These are phyloP conservation scores for Alliaria petiolata DNA, from an alignment of 345 rosid genomes.

Conservation along the genomic window DNA sequence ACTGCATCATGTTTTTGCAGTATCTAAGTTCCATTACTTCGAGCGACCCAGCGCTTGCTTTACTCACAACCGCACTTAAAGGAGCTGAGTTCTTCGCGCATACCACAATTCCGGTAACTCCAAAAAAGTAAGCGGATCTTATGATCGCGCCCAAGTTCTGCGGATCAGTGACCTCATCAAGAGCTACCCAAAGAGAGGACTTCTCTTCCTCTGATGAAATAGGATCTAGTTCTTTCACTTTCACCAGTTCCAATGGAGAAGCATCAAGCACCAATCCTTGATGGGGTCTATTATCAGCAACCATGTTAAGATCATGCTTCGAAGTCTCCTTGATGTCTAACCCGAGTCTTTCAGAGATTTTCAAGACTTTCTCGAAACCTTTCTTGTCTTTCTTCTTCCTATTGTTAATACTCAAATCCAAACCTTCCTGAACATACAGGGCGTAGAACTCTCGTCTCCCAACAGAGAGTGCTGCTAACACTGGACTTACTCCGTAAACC, in stretches of 20 bases:
- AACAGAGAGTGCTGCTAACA: conserved; percentile 79
- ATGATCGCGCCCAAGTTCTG: conserved; percentile 93
- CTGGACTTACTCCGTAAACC: conserved; percentile 94
- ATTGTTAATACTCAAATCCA: conserved; percentile 67
- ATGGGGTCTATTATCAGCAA: conserved; percentile 84
- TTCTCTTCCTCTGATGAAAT: conserved; percentile 48
- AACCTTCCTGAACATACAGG: conserved; percentile 84
- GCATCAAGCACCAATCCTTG: conserved; percentile 94
- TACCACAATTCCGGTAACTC: conserved; percentile 80
- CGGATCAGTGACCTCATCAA: conserved; percentile 94
- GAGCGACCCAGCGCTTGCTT: conserved; percentile 95
- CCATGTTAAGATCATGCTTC: conserved; percentile 93
- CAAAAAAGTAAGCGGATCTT: conserved; percentile 95
- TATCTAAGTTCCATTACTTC: conserved; percentile 92
- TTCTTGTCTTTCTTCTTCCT: conserved; percentile 91
- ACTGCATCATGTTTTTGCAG: conserved; percentile 99
- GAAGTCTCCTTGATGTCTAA: conserved; percentile 57
- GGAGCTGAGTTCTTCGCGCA: conserved; percentile 97
- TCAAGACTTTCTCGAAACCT: conserved; percentile 74
- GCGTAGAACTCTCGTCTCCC: conserved; percentile 76
- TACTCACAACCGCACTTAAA: conserved; percentile 91
- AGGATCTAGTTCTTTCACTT: conserved; percentile 65
- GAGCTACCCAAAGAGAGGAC: conserved; percentile 77
- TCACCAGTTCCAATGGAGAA: conserved; percentile 81
- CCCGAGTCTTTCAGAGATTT: conserved; percentile 59